Evolutionary conservation across 495 filamentous ascomycete species (phyloP), one percentile per base, ranked within the genome.

Genomic region (Hypoxylon intermedium): DNA sequence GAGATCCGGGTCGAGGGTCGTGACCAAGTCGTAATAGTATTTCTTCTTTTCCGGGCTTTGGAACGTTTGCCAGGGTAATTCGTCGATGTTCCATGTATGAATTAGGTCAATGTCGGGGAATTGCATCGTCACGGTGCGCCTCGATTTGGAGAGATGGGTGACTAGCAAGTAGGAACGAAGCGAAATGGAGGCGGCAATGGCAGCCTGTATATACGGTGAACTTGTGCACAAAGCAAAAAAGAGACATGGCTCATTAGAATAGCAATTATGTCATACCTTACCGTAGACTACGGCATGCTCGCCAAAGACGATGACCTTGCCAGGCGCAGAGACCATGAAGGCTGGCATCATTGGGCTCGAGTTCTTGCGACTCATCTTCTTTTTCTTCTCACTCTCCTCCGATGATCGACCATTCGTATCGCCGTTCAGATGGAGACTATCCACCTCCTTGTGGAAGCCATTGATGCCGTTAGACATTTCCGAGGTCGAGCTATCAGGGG

Each of bases 251-350:
- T 34, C 5, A 12, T 19, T 30, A 20, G 6, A 28, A 6, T n/a
- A 16, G 19, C n/a, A 30, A 15, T 42, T n/a, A 20, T 45, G 44
- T 56, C 74, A 53, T 67, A 89, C 87, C 81, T 96, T 97, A 69
- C 94, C 94, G 68, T 98, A 84, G 7, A 98, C 94, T 1, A 97
- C 94, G 9, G 94, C 90, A 78, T 98, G 94, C 71, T 98, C 94
- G 49, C 94, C 94, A 74, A 89, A 97, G 13, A 97, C 90, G 70
- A 98, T 98, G 67, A 96, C 93, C 74, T 98, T 98, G 26, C 93
- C 94, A 9, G 94, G 94, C 11, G 94, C 93, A 5, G 94, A 98
- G 51, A 97, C 93, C 89, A 98, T 96, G 63, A 98, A 98, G 38
- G 93, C 77, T 4, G 93, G 92, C 77, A 92, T 79, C 82, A 85